Conservation (phyloP, 257 asterid species). For the Sherardia arvensis region DNA sequence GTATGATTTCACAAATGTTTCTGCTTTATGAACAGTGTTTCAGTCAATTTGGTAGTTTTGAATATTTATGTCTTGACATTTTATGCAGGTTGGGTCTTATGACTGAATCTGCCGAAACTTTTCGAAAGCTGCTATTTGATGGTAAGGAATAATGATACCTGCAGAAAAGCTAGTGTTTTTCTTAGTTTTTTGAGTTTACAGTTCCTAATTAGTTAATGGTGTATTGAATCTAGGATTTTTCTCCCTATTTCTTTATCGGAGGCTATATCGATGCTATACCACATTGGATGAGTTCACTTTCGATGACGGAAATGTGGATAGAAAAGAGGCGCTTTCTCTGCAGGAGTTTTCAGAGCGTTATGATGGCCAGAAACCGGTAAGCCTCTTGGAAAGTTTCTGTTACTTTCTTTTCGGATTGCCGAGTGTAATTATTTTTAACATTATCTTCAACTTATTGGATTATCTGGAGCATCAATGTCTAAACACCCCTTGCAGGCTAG, state of each 20-base stretch:
- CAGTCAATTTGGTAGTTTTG: conserved; percentile 14
- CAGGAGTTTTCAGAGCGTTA: conserved; percentile 53
- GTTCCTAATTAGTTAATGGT: conserved; percentile 18
- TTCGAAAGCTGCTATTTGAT: conserved; percentile 44
- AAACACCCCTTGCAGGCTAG: neutral
- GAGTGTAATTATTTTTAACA: neutral
- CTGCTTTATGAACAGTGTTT: conserved; percentile 5
- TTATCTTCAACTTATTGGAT: neutral
- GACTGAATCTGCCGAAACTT: conserved; percentile 25
- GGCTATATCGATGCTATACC: conserved; percentile 84
- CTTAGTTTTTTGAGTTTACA: conserved; percentile 7
- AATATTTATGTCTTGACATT: conserved; percentile 11
- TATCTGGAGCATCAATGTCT: neutral
- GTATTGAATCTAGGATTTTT: conserved; percentile 53
- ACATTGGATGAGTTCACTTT: conserved; percentile 70
- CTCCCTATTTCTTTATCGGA: conserved; percentile 74
- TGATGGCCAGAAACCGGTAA: conserved; percentile 81
- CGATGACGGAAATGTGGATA: conserved; percentile 76
- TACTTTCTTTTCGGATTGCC: neutral
- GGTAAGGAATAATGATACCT: conserved; percentile 45
- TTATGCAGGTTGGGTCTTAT: conserved; percentile 50
- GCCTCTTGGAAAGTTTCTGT: conserved; percentile 10
- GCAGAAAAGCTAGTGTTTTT: conserved; percentile 1
- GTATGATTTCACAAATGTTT: conserved; percentile 33
- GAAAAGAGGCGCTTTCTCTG: conserved; percentile 46